A percentile compares a stretch with the other conserved stretches of the same genome.
Evolutionary conservation across 2,329 filamentous ascomycete species (phyloP).

Genomic region (Fusarium oligoseptatum): DNA sequence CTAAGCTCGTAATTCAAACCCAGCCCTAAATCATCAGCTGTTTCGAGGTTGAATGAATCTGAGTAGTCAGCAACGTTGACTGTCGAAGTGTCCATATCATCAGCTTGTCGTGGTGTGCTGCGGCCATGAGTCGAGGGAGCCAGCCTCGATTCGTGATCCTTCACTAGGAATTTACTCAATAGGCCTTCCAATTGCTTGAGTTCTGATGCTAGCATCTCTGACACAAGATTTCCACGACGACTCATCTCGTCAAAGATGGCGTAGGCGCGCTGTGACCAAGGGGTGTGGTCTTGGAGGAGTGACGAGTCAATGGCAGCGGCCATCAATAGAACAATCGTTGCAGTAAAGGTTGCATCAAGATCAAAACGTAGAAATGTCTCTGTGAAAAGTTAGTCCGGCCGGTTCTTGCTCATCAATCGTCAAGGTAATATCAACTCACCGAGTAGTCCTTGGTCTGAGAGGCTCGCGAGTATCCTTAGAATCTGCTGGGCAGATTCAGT

Average conservation of each 20-base stretch:
- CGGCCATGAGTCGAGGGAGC: not conserved
- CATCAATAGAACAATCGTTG: conserved; percentile 56
- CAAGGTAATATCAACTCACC: conserved; percentile 1
- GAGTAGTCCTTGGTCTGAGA: conserved; percentile 32
- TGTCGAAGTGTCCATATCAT: not conserved
- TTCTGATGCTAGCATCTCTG: conserved; percentile 51
- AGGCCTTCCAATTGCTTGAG: conserved; percentile 26
- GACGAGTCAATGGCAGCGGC: conserved; percentile 53
- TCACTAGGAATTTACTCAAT: conserved; percentile 13
- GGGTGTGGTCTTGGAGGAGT: conserved; percentile 49
- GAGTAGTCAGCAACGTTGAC: conserved; percentile 6
- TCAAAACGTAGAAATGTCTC: conserved; percentile 32
- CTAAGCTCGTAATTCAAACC: conserved; percentile 35
- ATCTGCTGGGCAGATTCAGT: conserved; percentile 33
- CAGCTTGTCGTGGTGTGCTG: conserved; percentile 10
- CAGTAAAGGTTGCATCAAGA: conserved; percentile 38
- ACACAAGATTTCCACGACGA: conserved; percentile 59
- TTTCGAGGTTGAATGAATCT: conserved; percentile 9
- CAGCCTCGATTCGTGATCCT: conserved; percentile 4
- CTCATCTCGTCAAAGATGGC: conserved; percentile 61
- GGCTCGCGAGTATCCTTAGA: conserved; percentile 23
- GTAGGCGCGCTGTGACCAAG: conserved; percentile 58
- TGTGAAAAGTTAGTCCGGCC: not conserved
- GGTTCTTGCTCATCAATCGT: no score
- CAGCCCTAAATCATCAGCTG: conserved; percentile 18